phyloP scores from a whole-genome alignment of 352 stramenopile species.

The Aphanomyces stellatus region DNA sequence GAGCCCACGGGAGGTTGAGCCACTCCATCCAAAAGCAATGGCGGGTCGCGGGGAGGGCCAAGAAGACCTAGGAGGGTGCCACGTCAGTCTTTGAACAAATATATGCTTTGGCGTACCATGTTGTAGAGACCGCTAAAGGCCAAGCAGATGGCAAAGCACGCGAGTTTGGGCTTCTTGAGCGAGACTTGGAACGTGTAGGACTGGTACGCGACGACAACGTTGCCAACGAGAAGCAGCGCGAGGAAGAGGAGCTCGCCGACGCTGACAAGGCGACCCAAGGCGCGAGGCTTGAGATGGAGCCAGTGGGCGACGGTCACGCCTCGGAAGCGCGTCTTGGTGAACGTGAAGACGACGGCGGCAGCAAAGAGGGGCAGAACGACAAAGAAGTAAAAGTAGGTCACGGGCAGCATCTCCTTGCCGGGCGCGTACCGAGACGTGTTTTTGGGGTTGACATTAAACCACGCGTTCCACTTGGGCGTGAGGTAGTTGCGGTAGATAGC shows the following conservation, averaged over 20 bases:
- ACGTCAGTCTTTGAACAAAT: not conserved
- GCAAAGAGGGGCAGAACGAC: conserved; percentile 31
- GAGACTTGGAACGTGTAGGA: conserved; percentile 28
- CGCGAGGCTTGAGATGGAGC: conserved; percentile 35
- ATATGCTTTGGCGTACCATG: conserved; percentile 37
- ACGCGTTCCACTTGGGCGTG: not conserved
- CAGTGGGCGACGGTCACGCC: conserved; percentile 20
- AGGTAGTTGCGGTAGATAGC: not conserved
- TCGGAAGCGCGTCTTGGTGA: conserved; percentile 23
- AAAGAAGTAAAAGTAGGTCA: conserved; percentile 43
- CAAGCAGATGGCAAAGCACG: not conserved
- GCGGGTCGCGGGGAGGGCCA: conserved; percentile 46
- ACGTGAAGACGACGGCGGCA: conserved; percentile 31
- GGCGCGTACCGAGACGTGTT: conserved; percentile 21
- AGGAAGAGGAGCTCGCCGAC: conserved; percentile 63
- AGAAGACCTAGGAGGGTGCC: conserved; percentile 24
- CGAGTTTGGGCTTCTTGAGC: not conserved
- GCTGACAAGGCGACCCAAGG: conserved; percentile 29
- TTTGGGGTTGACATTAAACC: conserved; percentile 17
- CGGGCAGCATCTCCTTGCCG: conserved; percentile 37
- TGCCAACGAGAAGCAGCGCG: conserved; percentile 33
- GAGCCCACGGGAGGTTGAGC: conserved; percentile 50
- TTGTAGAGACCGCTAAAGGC: conserved; percentile 61
- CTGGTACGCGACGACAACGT: conserved; percentile 43
- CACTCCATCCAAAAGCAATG: conserved; percentile 63